A percentile compares a stretch with the other conserved stretches of the same genome.
These are phyloP conservation scores for Senna tora DNA, from an alignment of 306 rosid genomes.

Conservation along the genomic window DNA sequence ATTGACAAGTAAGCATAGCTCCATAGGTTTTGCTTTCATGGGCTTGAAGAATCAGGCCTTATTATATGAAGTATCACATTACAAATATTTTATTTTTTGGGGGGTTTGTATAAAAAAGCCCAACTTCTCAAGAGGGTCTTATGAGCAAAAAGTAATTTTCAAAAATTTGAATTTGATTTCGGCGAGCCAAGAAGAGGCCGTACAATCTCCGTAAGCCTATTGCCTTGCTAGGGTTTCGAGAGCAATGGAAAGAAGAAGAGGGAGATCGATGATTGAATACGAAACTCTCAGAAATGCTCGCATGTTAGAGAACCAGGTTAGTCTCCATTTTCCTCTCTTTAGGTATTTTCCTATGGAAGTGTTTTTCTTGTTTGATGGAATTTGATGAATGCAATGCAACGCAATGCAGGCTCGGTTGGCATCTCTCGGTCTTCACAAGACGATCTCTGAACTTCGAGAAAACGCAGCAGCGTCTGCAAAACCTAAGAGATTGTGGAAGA, in stretches of 20 bases:
- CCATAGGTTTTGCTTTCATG: too few species aligned
- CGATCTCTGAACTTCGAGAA: slow-evolving; percentile 52
- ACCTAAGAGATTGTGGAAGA: slow-evolving; percentile 12
- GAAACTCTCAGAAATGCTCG: slow-evolving; percentile 66
- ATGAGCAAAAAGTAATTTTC: background rate
- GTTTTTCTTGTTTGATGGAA: background rate
- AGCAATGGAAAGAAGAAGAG: slow-evolving; percentile 48
- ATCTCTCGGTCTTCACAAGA: slow-evolving; percentile 54
- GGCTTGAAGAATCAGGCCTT: too few species aligned
- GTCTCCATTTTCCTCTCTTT: background rate
- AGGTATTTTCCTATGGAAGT: background rate
- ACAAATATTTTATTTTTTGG: too few species aligned
- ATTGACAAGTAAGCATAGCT: too few species aligned
- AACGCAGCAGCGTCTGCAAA: slow-evolving; percentile 29
- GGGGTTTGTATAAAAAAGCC: background rate
- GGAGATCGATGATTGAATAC: slow-evolving; percentile 42
- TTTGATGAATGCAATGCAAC: background rate
- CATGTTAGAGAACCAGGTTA: slow-evolving; percentile 67
- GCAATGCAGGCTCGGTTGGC: slow-evolving; percentile 60
- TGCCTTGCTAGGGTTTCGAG: too few species aligned
- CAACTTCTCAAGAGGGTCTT: background rate
- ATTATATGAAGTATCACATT: too few species aligned
- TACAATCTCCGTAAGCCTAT: too few species aligned
- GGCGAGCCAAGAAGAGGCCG: background rate
- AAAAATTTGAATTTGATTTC: background rate